These are phyloP conservation scores for Parastagonospora avenae DNA, from an alignment of 2,329 filamentous ascomycete species.

Conservation along the genomic window DNA sequence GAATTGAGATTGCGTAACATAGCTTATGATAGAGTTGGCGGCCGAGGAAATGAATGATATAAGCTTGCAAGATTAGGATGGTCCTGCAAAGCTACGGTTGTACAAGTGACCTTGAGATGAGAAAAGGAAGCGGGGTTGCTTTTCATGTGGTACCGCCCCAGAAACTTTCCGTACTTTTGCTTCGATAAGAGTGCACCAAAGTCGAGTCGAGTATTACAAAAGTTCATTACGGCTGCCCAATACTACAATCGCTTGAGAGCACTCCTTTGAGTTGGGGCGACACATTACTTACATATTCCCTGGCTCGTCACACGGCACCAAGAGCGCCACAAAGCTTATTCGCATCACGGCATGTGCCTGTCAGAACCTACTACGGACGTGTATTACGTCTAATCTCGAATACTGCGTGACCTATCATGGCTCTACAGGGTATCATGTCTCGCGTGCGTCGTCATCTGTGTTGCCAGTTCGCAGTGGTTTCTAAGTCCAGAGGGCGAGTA, in stretches of 20 bases:
- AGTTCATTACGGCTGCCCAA: neutral
- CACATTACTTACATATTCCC: conserved; percentile 6
- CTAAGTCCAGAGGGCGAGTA: conserved; percentile 8
- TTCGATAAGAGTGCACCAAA: neutral
- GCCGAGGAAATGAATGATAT: too few species aligned
- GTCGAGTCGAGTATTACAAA: neutral
- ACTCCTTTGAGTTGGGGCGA: neutral
- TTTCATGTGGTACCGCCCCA: too few species aligned
- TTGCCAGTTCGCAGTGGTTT: conserved; percentile 11
- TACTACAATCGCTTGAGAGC: neutral
- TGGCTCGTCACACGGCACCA: conserved; percentile 16
- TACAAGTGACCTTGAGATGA: too few species aligned
- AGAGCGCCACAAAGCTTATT: conserved; percentile 46
- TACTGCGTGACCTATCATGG: neutral
- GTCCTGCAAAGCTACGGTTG: too few species aligned
- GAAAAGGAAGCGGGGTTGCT: too few species aligned
- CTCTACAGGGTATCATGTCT: conserved; percentile 6
- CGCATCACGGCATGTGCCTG: conserved; percentile 27
- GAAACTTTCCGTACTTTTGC: too few species aligned
- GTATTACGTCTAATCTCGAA: neutral
- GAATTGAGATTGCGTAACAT: too few species aligned
- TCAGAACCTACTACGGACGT: conserved; percentile 15
- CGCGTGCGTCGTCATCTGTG: conserved; percentile 12
- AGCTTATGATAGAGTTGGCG: too few species aligned
- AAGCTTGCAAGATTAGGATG: too few species aligned